Evolutionary conservation across 805 yeast genomes (phyloP), one percentile per base, ranked within the genome.

Genomic region (Saturnispora sekii): DNA sequence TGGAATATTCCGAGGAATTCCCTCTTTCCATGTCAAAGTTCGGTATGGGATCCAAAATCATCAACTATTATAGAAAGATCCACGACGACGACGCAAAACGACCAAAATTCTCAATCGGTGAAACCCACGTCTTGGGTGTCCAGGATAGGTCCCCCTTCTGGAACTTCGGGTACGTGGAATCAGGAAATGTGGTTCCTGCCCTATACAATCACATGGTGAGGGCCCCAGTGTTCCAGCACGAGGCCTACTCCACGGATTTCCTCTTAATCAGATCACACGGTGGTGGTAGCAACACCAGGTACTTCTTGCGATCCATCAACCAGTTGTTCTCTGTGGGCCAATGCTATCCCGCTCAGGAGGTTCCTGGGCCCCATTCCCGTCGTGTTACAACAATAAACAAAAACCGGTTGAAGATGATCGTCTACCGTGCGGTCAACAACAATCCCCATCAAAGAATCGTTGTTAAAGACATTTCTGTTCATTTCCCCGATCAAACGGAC

Each of bases 351-450:
- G 96, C 87, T 2, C 84, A 85, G 39, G 96, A 87, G 56, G 82
- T 93, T 31, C 98, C 98, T 0, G 97, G 97, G 1, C 98, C 98
- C 2, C 96, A 93, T 60, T 87, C 97, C 1, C 76, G 98, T 62
- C 88, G 87, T 56, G 97, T 89, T 17, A 89, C 97, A 1, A 82
- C 96, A 3, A 89, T 95, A 18, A 79, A 88, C 35, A 89, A 90
- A 56, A 89, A 88, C 58, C 72, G 98, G 50, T 67, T 93, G 52
- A 88, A 85, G 62, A 89, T 93, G 96, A 80, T 93, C 54, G 97
- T 88, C 2, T 90, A 77, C 56, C 75, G 97, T 43, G 84, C 88
- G 0, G 68, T 93, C 63, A 86, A 88, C 61, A 77, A 79, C 49
- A 79, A 74, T 38, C 83, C 83, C 3, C 74, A 77, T 32, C 79